These are phyloP conservation scores for Lagenaria siceraria DNA, from an alignment of 306 rosid species.

Conservation along the genomic window DNA sequence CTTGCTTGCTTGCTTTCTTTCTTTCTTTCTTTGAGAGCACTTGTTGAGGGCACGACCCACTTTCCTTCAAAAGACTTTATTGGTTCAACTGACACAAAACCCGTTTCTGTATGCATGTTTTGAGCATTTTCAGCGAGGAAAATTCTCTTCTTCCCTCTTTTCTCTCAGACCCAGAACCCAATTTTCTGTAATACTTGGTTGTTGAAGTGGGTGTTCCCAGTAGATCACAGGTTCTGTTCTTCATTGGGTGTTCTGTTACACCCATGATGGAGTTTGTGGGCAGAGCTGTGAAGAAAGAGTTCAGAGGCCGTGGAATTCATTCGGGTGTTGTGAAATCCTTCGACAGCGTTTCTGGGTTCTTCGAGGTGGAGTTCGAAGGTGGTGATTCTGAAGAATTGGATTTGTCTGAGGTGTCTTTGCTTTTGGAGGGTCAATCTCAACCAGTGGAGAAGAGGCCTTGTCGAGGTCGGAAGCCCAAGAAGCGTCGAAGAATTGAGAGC, in stretches of 20 bases:
- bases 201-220: background rate
- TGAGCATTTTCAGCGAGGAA: slow-evolving; percentile 25
- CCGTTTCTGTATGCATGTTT: slow-evolving; percentile 22
- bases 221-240: slow-evolving; percentile 24
- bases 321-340: slow-evolving; percentile 70
- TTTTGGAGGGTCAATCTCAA: slow-evolving; percentile 23
- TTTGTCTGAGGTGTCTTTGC: slow-evolving; percentile 29
- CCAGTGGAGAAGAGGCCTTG: slow-evolving; percentile 14
- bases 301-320: slow-evolving; percentile 29
- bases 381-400: slow-evolving; percentile 63
- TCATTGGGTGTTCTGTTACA: slow-evolving; percentile 1
- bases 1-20: background rate
- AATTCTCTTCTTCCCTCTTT: background rate
- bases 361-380: slow-evolving; percentile 45
- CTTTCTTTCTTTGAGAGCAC: background rate
- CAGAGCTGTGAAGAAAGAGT: slow-evolving; percentile 42
- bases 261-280: slow-evolving; percentile 79
- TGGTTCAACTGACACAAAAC: slow-evolving; percentile 11
- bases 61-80: background rate
- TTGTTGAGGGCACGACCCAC: slow-evolving; percentile 8
- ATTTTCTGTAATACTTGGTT: background rate
- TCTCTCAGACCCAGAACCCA: slow-evolving; percentile 1
- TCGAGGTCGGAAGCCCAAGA: slow-evolving; percentile 58
- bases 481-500: slow-evolving; percentile 38
- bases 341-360: slow-evolving; percentile 41